Base-by-base conservation (phyloP, 352 stramenopile genomes). In the Vaucheria bursata region DNA sequence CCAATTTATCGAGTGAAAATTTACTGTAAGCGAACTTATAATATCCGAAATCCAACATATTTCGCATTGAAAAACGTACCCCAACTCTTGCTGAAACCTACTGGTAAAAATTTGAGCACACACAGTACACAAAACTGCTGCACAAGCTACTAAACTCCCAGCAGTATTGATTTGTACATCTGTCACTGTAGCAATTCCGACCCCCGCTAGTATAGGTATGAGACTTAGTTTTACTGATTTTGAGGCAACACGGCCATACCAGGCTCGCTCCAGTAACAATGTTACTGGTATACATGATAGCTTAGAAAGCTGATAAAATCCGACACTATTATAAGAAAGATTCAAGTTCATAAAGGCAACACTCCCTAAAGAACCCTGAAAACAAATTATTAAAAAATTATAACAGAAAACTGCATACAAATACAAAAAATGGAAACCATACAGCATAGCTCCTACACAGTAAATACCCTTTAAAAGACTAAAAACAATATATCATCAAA, bases 281-380 rank as follows among this genome's bases (percentile, higher is more conserved):
- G 79, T 82, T 18, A 79, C 33, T 0, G 79, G 79, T 33, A 82
- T 85, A 39, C 75, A 85, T 29, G 69, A 68, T 31, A 68, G 53
- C 69, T 85, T 85, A 8, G 76, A 80, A 12, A 85, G 1, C 77
- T 85, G 79, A 73, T 83, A 85, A 53, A 85, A 85, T 8, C 76
- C 76, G 0, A 85, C 79, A 12, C 52, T 78, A 39, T 85, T 85
- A 25, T 85, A 39, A 0, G 76, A 35, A 12, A 85, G 65, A 37
- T 85, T 85, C 31, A 85, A 37, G 39, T 85, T 85, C 79, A 85
- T 85, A 31, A 85, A 85, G 25, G 76, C 79, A 1, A 85, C 76
- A 25, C 34, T 72, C 36, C 65, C 18, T 0, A 84, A 38, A 25
- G 39, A 73, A 12, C 75, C 77, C 35, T 66, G 66, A 3, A 74